phyloP scores from a whole-genome alignment of 345 rosid genomes.

The Raphanus raphanistrum region DNA sequence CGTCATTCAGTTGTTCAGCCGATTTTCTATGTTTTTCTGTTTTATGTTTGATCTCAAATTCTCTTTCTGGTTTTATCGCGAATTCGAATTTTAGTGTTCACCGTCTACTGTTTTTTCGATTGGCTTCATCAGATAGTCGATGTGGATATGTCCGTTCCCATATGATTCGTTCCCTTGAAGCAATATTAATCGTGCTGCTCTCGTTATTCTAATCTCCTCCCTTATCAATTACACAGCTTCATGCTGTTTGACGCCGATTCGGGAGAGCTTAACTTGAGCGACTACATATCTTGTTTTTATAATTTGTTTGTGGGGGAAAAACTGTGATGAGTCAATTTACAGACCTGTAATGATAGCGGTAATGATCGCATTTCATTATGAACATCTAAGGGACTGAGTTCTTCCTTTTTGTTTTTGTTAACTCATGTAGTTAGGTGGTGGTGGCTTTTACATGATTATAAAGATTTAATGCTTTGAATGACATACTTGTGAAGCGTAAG shows the following conservation, averaged over 20 bases:
- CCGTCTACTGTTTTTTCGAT: not conserved
- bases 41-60: not conserved
- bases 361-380: constrained; percentile 70
- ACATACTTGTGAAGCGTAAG: constrained; percentile 3
- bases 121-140: constrained; percentile 82
- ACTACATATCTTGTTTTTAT: constrained; percentile 9
- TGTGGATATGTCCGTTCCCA: constrained; percentile 69
- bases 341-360: constrained; percentile 96
- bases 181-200: constrained; percentile 61
- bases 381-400: constrained; percentile 99
- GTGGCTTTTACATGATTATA: not conserved
- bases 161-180: constrained; percentile 91
- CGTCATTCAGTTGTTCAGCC: too few relatives aligned
- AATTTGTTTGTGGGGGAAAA: not conserved
- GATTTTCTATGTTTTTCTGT: too few relatives aligned
- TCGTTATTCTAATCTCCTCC: not conserved
- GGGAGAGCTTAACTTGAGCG: constrained; percentile 6
- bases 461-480: constrained; percentile 18
- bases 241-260: constrained; percentile 3
- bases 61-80: too few relatives aligned
- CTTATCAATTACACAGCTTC: not conserved
- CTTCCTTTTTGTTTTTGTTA: not conserved
- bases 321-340: constrained; percentile 71
- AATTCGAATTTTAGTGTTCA: not conserved
- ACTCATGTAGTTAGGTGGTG: not conserved